A percentile compares a stretch with the other conserved stretches of the same genome.
Evolutionary conservation across 1,139 yeast species (phyloP).

Genomic region (Kodamaea suecica): DNA sequence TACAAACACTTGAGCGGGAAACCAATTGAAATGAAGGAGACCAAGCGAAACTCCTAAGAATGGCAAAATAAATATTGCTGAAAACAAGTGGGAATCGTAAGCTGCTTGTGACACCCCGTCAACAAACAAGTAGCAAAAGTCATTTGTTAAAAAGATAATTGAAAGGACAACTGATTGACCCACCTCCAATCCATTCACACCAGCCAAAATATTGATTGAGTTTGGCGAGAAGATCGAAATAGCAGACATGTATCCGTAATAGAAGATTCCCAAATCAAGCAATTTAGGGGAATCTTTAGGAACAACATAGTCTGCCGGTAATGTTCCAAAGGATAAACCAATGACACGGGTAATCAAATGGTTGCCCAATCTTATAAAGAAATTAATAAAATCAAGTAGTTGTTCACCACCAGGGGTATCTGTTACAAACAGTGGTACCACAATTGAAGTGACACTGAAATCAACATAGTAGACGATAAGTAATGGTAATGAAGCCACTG

Average conservation of each 20-base stretch:
- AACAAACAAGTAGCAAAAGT: constrained; percentile 60
- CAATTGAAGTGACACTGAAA: constrained; percentile 88
- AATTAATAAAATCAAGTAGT: constrained; percentile 26
- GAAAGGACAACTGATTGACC: constrained; percentile 88
- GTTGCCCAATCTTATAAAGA: constrained; percentile 31
- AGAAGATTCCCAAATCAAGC: constrained; percentile 73
- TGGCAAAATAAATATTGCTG: constrained; percentile 77
- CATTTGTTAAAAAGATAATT: constrained; percentile 68
- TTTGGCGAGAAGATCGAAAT: constrained; percentile 93
- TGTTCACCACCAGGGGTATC: constrained; percentile 20
- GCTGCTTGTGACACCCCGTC: constrained; percentile 51
- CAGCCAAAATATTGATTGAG: constrained; percentile 94
- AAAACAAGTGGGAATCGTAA: constrained; percentile 77
- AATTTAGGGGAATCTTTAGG: constrained; percentile 37
- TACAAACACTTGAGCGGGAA: constrained; percentile 89
- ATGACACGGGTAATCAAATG: constrained; percentile 31
- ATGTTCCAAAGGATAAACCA: constrained; percentile 40
- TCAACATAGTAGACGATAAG: constrained; percentile 90
- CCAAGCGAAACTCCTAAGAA: constrained; percentile 83
- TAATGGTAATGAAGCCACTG: constrained; percentile 88
- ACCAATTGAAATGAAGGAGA: constrained; percentile 77
- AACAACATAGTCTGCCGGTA: constrained; percentile 32
- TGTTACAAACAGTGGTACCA: constrained; percentile 71
- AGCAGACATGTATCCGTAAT: constrained; percentile 87
- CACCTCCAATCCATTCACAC: constrained; percentile 93